These are phyloP conservation scores for Vigna unguiculata DNA, from an alignment of 306 rosid species.

Conservation along the genomic window DNA sequence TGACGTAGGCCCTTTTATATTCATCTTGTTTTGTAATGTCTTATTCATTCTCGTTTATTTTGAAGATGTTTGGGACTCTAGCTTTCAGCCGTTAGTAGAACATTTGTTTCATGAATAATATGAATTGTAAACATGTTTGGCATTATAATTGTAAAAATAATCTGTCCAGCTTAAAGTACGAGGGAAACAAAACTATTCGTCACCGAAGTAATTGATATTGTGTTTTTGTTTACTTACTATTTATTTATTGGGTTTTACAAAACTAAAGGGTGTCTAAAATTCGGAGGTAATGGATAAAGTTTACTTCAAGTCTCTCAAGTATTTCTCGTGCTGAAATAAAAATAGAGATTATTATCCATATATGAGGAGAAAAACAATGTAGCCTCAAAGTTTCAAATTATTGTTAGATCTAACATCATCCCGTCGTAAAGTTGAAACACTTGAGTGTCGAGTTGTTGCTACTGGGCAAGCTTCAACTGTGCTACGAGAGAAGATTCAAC, in stretches of 20 bases:
- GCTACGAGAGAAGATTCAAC: too few species aligned
- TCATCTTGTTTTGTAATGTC: neutral
- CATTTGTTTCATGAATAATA: neutral
- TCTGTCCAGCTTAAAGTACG: neutral
- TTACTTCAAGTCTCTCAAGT: neutral
- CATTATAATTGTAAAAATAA: neutral
- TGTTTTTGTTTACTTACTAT: neutral
- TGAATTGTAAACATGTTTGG: neutral
- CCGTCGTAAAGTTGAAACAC: too few species aligned
- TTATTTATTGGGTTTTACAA: neutral
- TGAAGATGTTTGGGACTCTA: constrained; percentile 11
- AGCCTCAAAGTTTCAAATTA: neutral
- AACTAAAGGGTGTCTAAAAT: neutral
- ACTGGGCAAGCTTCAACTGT: too few species aligned
- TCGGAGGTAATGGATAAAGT: neutral
- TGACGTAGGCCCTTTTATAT: neutral
- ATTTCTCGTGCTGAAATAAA: neutral
- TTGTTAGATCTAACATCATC: neutral
- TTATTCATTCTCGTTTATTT: constrained; percentile 10
- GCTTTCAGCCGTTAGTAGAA: neutral
- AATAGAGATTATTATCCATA: neutral
- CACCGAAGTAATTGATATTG: neutral
- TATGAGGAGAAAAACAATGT: neutral
- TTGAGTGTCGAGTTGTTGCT: too few species aligned
- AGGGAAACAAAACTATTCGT: neutral